Percentiles rank a stretch among this genome's conserved stretches.
Evolutionary conservation across 2,329 filamentous ascomycete species (phyloP).

Genomic region (Epichloe hybrida): DNA sequence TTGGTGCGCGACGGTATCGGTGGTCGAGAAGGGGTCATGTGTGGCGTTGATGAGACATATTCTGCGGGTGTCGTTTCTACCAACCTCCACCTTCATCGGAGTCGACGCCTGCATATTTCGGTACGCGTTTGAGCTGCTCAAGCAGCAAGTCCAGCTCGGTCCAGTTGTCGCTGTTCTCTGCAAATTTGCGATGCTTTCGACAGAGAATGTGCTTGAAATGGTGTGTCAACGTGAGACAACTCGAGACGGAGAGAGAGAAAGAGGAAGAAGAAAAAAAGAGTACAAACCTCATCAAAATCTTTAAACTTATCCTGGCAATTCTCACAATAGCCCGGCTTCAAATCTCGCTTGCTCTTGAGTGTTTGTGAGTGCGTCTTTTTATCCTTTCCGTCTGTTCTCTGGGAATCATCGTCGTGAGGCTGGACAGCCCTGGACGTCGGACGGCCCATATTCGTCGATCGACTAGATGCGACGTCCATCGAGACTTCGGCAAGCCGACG

Average conservation of each 20-base stretch:
- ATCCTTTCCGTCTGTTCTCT: slow-evolving; percentile 20
- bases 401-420: slow-evolving; percentile 21
- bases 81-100: slow-evolving; percentile 17
- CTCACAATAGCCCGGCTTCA: slow-evolving; percentile 94
- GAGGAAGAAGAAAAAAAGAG: neutral
- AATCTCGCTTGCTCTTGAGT: slow-evolving; percentile 60
- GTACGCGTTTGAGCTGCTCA: slow-evolving; percentile 55
- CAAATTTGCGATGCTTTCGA: slow-evolving; percentile 89
- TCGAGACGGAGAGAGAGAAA: no score
- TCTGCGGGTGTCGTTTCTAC: slow-evolving; percentile 3
- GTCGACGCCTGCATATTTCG: slow-evolving; percentile 27
- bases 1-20: neutral
- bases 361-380: slow-evolving; percentile 25
- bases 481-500: slow-evolving; percentile 41
- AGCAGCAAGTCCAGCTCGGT: slow-evolving; percentile 72
- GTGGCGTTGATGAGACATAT: neutral
- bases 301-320: slow-evolving; percentile 97
- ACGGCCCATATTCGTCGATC: slow-evolving; percentile 32
- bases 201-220: slow-evolving; percentile 60
- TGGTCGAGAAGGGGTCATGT: neutral
- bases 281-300: slow-evolving; percentile 80
- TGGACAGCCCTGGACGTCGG: slow-evolving; percentile 22
- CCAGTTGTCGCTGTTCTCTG: slow-evolving; percentile 75
- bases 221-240: neutral
- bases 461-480: slow-evolving; percentile 31